Evolutionary conservation across 495 filamentous ascomycete genomes (phyloP).

Genomic region (Parathielavia hyrcaniae): DNA sequence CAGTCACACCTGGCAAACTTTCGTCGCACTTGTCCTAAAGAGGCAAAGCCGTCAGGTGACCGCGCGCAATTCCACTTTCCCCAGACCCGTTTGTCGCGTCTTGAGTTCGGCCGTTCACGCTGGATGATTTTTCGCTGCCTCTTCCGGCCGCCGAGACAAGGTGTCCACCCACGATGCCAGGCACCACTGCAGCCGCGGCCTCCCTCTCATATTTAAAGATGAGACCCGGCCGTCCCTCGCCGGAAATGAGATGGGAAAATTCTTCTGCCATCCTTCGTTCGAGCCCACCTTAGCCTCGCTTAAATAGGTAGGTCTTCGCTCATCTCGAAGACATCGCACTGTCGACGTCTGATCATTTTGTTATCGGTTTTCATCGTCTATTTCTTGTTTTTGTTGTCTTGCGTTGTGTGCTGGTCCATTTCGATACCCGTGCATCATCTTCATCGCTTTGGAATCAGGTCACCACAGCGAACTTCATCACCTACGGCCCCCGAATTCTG

Average conservation of each 20-base stretch:
- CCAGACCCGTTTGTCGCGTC: slow-evolving; percentile 24
- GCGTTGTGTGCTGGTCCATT: slow-evolving; percentile 1
- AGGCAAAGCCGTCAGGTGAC: slow-evolving; percentile 28
- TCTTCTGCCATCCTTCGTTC: slow-evolving; percentile 17
- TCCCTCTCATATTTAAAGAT: slow-evolving; percentile 26
- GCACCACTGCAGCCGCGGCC: slow-evolving; percentile 28
- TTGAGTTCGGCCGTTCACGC: no score
- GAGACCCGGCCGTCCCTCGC: slow-evolving; percentile 14
- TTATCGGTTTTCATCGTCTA: slow-evolving; percentile 13
- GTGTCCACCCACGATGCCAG: slow-evolving; percentile 21
- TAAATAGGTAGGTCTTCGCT: slow-evolving; percentile 23
- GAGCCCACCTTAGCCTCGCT: slow-evolving; percentile 12
- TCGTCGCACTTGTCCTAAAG: slow-evolving; percentile 11
- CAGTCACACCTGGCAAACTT: slow-evolving; percentile 6
- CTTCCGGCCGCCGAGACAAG: slow-evolving; percentile 22
- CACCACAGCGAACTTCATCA: not conserved
- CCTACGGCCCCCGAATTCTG: not conserved
- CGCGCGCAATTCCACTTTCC: slow-evolving; percentile 20
- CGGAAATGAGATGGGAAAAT: slow-evolving; percentile 13
- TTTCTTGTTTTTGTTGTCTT: slow-evolving; percentile 13
- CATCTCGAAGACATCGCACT: slow-evolving; percentile 3
- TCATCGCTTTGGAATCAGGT: not conserved
- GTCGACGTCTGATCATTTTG: slow-evolving; percentile 20
- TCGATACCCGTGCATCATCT: not conserved
- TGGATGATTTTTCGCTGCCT: slow-evolving; percentile 15